Evolutionary conservation across 192 early-diverging fungal genomes (phyloP).

Genomic region (Backusella tarrabulga): DNA sequence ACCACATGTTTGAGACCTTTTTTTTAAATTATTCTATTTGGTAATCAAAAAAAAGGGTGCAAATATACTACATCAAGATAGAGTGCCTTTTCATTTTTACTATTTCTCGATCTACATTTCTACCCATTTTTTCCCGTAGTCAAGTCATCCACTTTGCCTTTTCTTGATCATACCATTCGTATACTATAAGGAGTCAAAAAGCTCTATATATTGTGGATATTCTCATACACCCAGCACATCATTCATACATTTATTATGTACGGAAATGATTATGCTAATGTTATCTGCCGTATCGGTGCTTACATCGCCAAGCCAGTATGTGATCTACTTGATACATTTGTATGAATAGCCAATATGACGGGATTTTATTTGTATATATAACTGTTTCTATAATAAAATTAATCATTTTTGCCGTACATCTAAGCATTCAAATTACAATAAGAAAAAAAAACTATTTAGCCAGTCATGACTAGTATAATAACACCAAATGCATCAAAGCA

Average conservation of each 20-base stretch:
- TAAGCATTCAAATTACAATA: not conserved
- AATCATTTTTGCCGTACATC: not conserved
- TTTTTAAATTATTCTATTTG: not conserved
- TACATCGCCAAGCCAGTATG: not conserved
- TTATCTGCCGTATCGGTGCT: not conserved
- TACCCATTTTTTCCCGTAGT: slow-evolving; percentile 1
- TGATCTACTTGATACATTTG: not conserved
- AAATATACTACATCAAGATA: not conserved
- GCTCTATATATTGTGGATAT: not conserved
- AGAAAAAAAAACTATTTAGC: too few species aligned
- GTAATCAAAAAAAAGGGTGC: not conserved
- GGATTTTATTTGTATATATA: not conserved
- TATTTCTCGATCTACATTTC: not conserved
- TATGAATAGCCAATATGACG: not conserved
- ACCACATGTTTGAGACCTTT: not conserved
- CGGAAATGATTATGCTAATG: not conserved
- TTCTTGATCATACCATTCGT: not conserved
- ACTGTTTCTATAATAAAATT: not conserved
- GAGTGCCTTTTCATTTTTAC: not conserved
- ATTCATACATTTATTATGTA: not conserved
- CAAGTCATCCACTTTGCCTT: not conserved
- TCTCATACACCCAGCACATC: not conserved
- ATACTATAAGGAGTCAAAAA: not conserved
- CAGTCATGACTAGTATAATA: too few species aligned
- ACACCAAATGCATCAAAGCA: too few species aligned